These are phyloP conservation scores for Didymella pomorum DNA, from an alignment of 2,329 filamentous ascomycete species.

Conservation along the genomic window DNA sequence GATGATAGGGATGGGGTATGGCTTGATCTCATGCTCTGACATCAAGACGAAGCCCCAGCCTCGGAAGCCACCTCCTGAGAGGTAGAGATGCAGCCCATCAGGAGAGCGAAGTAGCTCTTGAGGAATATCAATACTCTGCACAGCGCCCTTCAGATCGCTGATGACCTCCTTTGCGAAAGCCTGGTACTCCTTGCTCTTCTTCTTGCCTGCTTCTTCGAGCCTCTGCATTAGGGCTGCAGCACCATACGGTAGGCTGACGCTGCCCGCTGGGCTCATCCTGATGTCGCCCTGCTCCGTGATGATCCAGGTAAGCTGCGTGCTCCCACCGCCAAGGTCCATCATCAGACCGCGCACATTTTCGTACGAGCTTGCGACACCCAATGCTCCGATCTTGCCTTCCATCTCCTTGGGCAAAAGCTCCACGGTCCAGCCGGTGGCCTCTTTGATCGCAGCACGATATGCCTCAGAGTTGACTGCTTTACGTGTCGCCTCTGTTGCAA, in stretches of 20 bases:
- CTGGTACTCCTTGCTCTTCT: slow-evolving; percentile 53
- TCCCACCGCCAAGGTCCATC: slow-evolving; percentile 84
- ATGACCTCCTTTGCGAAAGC: slow-evolving; percentile 64
- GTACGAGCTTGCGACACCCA: slow-evolving; percentile 82
- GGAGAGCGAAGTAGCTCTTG: slow-evolving; percentile 54
- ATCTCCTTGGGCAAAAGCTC: slow-evolving; percentile 78
- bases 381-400: slow-evolving; percentile 82
- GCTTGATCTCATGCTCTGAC: slow-evolving; percentile 74
- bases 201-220: slow-evolving; percentile 52
- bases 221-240: slow-evolving; percentile 70
- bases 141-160: slow-evolving; percentile 66
- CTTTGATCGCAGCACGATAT: slow-evolving; percentile 71
- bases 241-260: slow-evolving; percentile 74
- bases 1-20: slow-evolving; percentile 84
- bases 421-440: slow-evolving; percentile 72
- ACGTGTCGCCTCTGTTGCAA: slow-evolving; percentile 90
- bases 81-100: slow-evolving; percentile 69
- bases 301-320: slow-evolving; percentile 75
- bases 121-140: slow-evolving; percentile 66
- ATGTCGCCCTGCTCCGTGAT: slow-evolving; percentile 58
- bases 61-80: slow-evolving; percentile 88
- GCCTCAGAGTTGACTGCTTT: slow-evolving; percentile 76
- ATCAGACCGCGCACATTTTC: slow-evolving; percentile 76
- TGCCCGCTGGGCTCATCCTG: slow-evolving; percentile 53
- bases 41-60: slow-evolving; percentile 92